A percentile compares a stretch with the other conserved stretches of the same genome.
Evolutionary conservation across 1,284 basidiomycete species (phyloP).

Genomic region (Boletus mariae): DNA sequence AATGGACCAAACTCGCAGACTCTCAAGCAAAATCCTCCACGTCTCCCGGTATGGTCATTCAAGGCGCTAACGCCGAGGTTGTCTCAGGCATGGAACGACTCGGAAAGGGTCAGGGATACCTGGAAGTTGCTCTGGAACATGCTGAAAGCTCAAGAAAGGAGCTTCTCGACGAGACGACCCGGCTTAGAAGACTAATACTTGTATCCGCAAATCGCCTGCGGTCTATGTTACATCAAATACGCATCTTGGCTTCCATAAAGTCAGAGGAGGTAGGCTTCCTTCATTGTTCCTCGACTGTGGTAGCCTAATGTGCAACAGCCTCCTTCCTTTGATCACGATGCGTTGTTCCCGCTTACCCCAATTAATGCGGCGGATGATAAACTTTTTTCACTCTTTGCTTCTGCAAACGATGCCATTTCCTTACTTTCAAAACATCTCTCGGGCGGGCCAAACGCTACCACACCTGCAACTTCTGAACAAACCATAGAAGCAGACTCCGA

Average conservation of each 20-base stretch:
- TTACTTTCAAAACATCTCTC: slow-evolving; percentile 21
- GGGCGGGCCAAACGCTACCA: slow-evolving; percentile 17
- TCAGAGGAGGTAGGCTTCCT: slow-evolving; percentile 44
- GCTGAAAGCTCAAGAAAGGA: slow-evolving; percentile 66
- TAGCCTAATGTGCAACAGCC: slow-evolving; percentile 23
- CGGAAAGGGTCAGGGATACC: slow-evolving; percentile 50
- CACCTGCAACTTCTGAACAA: slow-evolving; percentile 1
- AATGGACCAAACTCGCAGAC: slow-evolving; percentile 70
- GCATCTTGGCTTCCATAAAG: slow-evolving; percentile 33
- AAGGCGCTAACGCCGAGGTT: slow-evolving; percentile 51
- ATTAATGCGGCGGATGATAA: slow-evolving; percentile 51
- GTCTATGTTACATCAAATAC: slow-evolving; percentile 46
- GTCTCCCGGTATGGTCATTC: slow-evolving; percentile 47
- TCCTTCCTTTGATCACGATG: slow-evolving; percentile 31
- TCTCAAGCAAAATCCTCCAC: slow-evolving; percentile 53
- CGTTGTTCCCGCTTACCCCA: slow-evolving; percentile 60
- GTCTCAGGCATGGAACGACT: slow-evolving; percentile 46
- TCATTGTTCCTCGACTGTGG: neutral
- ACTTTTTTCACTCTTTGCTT: slow-evolving; percentile 45
- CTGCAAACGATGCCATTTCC: slow-evolving; percentile 40
- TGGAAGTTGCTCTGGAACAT: slow-evolving; percentile 72
- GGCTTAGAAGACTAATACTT: slow-evolving; percentile 66
- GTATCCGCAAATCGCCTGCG: slow-evolving; percentile 69
- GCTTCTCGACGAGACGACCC: slow-evolving; percentile 68
- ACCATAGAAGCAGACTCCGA: slow-evolving; percentile 17